phyloP scores from a whole-genome alignment of 2,329 filamentous ascomycete genomes.

The Xylariaceae sp. region DNA sequence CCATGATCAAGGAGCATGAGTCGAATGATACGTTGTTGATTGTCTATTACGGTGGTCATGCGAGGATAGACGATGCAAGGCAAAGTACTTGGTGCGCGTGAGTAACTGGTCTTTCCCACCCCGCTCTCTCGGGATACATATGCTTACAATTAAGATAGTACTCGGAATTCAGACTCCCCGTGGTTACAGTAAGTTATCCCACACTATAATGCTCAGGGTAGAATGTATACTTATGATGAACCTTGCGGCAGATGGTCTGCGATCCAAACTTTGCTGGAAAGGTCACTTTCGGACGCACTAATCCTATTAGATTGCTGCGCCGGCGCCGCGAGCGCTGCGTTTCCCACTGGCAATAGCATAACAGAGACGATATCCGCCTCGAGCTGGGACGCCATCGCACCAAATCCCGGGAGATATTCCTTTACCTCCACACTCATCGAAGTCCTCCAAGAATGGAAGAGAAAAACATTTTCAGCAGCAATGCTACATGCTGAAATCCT shows the following conservation, averaged over 20 bases:
- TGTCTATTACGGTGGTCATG: constrained; percentile 65
- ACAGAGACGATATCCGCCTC: constrained; percentile 68
- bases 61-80: constrained; percentile 63
- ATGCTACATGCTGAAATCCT: constrained; percentile 67
- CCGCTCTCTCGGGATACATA: background rate
- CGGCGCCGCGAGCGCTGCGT: constrained; percentile 64
- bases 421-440: constrained; percentile 66
- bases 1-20: constrained; percentile 63
- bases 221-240: constrained; percentile 21
- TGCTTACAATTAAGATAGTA: constrained; percentile 43
- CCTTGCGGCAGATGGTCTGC: constrained; percentile 57
- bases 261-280: constrained; percentile 63
- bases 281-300: constrained; percentile 62
- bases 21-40: constrained; percentile 61
- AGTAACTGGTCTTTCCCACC: constrained; percentile 41
- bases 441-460: constrained; percentile 62
- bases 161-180: constrained; percentile 57
- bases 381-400: constrained; percentile 66
- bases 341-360: constrained; percentile 62
- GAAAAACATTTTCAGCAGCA: constrained; percentile 61
- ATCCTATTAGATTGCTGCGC: constrained; percentile 66
- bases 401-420: constrained; percentile 63
- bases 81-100: constrained; percentile 67
- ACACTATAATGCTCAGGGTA: background rate
- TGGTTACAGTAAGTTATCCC: constrained; percentile 57